A percentile compares a stretch with the other conserved stretches of the same genome.
phyloP scores from a whole-genome alignment of 306 rosid genomes.

The Vigna reflexopilosa region DNA sequence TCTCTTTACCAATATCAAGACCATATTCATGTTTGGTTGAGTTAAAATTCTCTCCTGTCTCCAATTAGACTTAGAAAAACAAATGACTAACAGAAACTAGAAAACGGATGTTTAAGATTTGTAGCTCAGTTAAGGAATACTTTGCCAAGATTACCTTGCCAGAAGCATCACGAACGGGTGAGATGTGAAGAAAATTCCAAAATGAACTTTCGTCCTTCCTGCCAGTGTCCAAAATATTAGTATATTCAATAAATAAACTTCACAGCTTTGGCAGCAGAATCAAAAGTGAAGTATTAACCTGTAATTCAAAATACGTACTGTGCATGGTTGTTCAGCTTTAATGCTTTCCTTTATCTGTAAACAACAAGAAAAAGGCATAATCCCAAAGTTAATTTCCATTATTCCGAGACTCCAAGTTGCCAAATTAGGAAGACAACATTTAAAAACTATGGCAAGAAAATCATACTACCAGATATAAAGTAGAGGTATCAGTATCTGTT shows the following conservation, averaged over 20 bases:
- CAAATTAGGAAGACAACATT: slow-evolving; percentile 32
- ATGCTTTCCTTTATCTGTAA: slow-evolving; percentile 85
- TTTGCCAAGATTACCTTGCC: slow-evolving; percentile 75
- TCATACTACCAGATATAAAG: slow-evolving; percentile 61
- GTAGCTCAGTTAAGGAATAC: slow-evolving; percentile 30
- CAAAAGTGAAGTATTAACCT: slow-evolving; percentile 70
- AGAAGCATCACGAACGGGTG: slow-evolving; percentile 86
- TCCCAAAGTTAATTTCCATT: slow-evolving; percentile 29
- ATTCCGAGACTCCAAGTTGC: slow-evolving; percentile 22
- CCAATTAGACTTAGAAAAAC: slow-evolving; percentile 26
- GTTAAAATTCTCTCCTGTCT: not conserved
- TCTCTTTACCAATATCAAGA: slow-evolving; percentile 29
- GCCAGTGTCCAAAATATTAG: slow-evolving; percentile 43
- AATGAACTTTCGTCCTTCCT: slow-evolving; percentile 92
- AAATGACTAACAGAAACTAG: slow-evolving; percentile 21
- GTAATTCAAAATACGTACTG: slow-evolving; percentile 96
- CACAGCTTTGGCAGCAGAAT: slow-evolving; percentile 37
- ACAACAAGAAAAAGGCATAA: slow-evolving; percentile 38
- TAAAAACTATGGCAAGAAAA: not conserved
- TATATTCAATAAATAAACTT: slow-evolving; percentile 40
- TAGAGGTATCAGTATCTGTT: slow-evolving; percentile 64
- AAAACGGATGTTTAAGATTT: slow-evolving; percentile 23
- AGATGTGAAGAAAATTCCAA: slow-evolving; percentile 91
- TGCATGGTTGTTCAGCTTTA: slow-evolving; percentile 71
- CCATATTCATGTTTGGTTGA: slow-evolving; percentile 1